Evolutionary conservation across 2,329 filamentous ascomycete species (phyloP), one percentile per base, ranked within the genome.

Genomic region (Neopestalotiopsis rosae): DNA sequence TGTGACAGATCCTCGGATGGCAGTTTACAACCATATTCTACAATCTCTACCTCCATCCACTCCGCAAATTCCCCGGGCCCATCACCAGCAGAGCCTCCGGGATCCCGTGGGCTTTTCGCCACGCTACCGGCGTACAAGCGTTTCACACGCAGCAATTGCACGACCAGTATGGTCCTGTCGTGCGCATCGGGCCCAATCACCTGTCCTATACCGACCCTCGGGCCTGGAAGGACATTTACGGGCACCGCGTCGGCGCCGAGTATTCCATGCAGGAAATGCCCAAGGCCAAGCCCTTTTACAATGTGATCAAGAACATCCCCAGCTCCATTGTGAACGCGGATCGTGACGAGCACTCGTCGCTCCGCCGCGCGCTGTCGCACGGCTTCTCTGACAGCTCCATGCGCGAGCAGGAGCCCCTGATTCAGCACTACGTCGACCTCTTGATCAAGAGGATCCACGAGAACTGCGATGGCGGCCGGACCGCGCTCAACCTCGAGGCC

Each of bases 361-460:
- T 76, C 40, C 76, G 76, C n/a, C 75, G 75, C 52, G 74, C 74
- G 17, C 69, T 78, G 52, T 75, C 76, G 9, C 74, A 78, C 42
- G 76, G 76, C n/a, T 78, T 78, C 67, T 76, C 74, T 0, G 76
- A 77, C 34, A 70, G 65, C 34, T 68, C 75, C 9, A 75, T 78
- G 72, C 75, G 76, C 6, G 66, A 75, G 65, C 76, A 78, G 65
- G 76, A 77, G 69, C 70, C 76, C 3, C 69, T 75, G 67, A 76
- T 86, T 68, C 72, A 76, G 64, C 76, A 75, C 2, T 83, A 84
- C 70, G 77, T 83, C n/a, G 76, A 82, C 68, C 71, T 83, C 57
- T 77, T 85, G 62, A 75, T 85, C 32, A 61, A 75, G 61, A 79
- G 79, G 40, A 72, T 86, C 52, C 77, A 77, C 56, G 77, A 83